These are phyloP conservation scores for Cryphonectria parasitica DNA, from an alignment of 2,329 filamentous ascomycete species.

Conservation along the genomic window DNA sequence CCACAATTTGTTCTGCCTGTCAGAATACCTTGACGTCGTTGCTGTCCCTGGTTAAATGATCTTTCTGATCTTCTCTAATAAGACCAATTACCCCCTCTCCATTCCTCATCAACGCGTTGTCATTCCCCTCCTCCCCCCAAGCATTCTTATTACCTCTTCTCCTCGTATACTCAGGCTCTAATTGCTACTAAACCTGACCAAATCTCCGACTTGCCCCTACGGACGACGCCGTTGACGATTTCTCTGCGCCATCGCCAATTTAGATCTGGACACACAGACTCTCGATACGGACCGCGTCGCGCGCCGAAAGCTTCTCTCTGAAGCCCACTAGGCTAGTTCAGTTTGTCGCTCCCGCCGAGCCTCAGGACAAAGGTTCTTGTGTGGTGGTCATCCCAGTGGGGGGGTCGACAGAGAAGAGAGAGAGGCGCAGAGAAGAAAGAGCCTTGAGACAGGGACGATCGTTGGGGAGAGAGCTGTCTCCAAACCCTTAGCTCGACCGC, in stretches of 20 bases:
- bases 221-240: slow-evolving; percentile 4
- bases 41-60: neutral
- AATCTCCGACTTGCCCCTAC: slow-evolving; percentile 5
- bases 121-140: neutral
- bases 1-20: neutral
- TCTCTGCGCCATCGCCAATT: neutral
- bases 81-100: slow-evolving; percentile 3
- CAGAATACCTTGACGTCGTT: slow-evolving; percentile 1
- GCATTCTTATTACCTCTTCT: neutral
- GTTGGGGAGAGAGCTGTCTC: neutral
- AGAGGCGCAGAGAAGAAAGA: neutral
- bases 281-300: slow-evolving; percentile 8
- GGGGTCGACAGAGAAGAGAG: neutral
- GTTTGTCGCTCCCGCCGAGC: neutral
- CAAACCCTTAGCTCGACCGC: neutral
- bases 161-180: neutral
- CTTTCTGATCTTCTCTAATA: slow-evolving; percentile 3
- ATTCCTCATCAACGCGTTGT: slow-evolving; percentile 1
- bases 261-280: slow-evolving; percentile 8
- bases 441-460: neutral
- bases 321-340: neutral
- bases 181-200: neutral
- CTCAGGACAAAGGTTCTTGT: neutral
- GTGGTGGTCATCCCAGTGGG: neutral
- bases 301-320: slow-evolving; percentile 2